phyloP scores from a whole-genome alignment of 352 stramenopile species.

The Globisporangium orthogonon region DNA sequence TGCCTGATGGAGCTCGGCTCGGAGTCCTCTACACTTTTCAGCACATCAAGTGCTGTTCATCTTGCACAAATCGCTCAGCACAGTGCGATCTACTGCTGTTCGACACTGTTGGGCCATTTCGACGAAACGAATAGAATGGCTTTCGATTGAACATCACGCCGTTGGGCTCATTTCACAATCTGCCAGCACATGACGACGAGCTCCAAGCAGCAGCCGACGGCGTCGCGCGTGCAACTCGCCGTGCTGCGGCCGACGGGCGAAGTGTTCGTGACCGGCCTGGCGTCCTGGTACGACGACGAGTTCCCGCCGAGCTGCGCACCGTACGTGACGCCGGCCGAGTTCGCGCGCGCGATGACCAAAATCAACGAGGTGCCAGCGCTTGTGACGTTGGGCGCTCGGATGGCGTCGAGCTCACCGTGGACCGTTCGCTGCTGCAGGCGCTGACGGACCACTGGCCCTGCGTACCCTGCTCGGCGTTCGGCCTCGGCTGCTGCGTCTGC shows the following conservation, averaged over 20 bases:
- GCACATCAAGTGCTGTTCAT: too few species aligned
- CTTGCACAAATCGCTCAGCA: too few species aligned
- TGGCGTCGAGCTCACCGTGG: neutral
- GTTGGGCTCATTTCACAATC: neutral
- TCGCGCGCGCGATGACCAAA: conserved; percentile 46
- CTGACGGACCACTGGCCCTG: conserved; percentile 82
- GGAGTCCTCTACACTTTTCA: too few species aligned
- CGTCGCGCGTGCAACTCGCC: neutral
- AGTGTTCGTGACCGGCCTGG: conserved; percentile 41
- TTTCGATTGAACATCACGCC: too few species aligned
- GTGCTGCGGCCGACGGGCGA: neutral
- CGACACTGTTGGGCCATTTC: neutral
- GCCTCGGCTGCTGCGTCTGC: conserved; percentile 80
- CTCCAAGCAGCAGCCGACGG: neutral
- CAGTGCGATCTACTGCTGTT: neutral
- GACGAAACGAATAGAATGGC: neutral
- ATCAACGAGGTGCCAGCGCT: conserved; percentile 46
- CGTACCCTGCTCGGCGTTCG: conserved; percentile 71
- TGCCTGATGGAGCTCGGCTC: too few species aligned
- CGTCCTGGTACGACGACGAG: conserved; percentile 69
- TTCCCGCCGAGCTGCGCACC: conserved; percentile 39
- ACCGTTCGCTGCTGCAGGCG: conserved; percentile 12
- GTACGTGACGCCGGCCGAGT: conserved; percentile 62
- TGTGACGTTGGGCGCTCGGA: neutral
- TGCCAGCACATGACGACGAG: neutral